Percentiles rank a stretch among this genome's conserved stretches.
Conservation (phyloP, 148 eudicot species). For the Vaccinium vitisidaea region DNA sequence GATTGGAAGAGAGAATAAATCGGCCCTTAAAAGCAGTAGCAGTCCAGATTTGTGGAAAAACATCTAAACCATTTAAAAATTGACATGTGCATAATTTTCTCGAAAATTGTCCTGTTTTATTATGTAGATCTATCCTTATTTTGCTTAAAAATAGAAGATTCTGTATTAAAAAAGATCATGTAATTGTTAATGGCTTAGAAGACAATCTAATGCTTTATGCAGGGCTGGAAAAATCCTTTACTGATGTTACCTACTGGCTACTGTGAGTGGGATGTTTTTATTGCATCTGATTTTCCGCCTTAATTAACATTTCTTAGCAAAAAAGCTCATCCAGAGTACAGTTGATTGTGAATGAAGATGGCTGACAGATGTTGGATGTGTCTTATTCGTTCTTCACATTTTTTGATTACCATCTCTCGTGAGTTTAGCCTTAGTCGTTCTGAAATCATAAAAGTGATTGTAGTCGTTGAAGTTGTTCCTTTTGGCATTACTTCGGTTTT, state of each 20-base stretch:
- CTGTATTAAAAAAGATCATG: not conserved
- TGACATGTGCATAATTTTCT: not conserved
- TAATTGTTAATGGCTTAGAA: not conserved
- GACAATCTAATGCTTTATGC: not conserved
- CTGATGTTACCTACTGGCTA: not conserved
- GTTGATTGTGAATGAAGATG: not conserved
- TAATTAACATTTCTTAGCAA: not conserved
- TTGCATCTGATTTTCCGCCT: not conserved
- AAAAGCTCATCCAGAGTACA: not conserved
- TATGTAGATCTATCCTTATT: not conserved
- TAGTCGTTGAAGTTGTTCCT: not conserved
- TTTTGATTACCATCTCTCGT: not conserved
- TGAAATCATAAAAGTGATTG: not conserved
- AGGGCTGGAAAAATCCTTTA: not conserved
- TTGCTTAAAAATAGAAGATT: not conserved
- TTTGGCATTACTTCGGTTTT: not conserved
- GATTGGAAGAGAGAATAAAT: slow-evolving; percentile 1
- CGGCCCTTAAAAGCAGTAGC: not conserved
- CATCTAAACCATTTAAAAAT: not conserved
- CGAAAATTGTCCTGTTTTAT: not conserved
- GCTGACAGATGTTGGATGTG: not conserved
- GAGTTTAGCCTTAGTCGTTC: not conserved
- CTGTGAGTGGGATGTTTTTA: not conserved
- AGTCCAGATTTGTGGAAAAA: not conserved
- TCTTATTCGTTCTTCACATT: not conserved